phyloP scores from a whole-genome alignment of 2,329 filamentous ascomycete genomes.

The Cryoendolithus antarcticus region DNA sequence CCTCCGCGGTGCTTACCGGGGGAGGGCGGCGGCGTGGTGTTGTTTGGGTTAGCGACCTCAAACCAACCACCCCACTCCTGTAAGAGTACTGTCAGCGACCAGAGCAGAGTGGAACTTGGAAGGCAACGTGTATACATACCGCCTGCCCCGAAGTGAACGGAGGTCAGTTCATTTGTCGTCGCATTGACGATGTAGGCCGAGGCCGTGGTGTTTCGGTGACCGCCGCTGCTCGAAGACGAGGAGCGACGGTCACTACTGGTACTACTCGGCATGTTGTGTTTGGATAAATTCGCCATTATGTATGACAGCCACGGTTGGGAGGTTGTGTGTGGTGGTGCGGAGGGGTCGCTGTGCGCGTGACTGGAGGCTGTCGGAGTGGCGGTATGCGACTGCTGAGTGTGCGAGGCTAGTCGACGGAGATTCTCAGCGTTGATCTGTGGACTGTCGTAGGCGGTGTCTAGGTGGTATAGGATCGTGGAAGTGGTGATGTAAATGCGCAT shows the following conservation, averaged over 20 bases:
- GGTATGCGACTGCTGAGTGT: too few relatives aligned
- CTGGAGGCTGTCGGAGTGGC: too few relatives aligned
- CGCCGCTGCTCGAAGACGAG: constrained; percentile 43
- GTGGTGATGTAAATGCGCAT: too few relatives aligned
- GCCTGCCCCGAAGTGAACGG: constrained; percentile 81
- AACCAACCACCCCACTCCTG: constrained; percentile 86
- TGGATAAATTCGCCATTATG: constrained; percentile 58
- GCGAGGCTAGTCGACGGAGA: too few relatives aligned
- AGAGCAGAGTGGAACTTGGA: neutral
- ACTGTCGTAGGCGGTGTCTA: too few relatives aligned
- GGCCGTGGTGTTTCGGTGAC: constrained; percentile 66
- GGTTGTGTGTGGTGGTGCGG: neutral
- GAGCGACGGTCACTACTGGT: constrained; percentile 50
- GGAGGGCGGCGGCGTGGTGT: constrained; percentile 1
- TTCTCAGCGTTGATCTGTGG: too few relatives aligned
- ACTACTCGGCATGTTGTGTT: constrained; percentile 57
- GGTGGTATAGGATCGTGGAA: too few relatives aligned
- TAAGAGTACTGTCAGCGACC: constrained; percentile 1
- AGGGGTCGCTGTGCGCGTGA: too few relatives aligned
- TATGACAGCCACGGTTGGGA: constrained; percentile 34
- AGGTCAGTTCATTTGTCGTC: constrained; percentile 56
- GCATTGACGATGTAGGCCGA: constrained; percentile 78
- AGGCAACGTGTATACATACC: constrained; percentile 10
- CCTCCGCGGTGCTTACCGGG: constrained; percentile 2
- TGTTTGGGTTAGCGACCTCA: constrained; percentile 57